These are phyloP conservation scores for Anethum foeniculum DNA, from an alignment of 140 eudicot genomes.

Conservation along the genomic window DNA sequence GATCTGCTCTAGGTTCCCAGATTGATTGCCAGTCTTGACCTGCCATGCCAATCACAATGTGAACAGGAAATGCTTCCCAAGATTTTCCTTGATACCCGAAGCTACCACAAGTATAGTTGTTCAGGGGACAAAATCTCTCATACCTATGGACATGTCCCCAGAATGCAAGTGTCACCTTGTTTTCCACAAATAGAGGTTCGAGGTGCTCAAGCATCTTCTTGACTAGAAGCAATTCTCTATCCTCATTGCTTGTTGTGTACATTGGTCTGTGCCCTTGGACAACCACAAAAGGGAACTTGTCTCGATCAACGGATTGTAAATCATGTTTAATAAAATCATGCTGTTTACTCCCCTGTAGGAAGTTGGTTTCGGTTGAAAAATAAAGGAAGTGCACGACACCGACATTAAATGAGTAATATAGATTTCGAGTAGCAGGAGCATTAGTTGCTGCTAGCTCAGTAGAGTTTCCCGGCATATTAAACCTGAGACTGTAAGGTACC, in stretches of 20 bases:
- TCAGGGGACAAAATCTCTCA: conserved; percentile 88
- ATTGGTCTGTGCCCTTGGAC: conserved; percentile 99
- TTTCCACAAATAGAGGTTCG: conserved; percentile 75
- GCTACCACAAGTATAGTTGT: conserved; percentile 68
- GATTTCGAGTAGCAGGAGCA: conserved; percentile 78
- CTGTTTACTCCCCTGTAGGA: conserved; percentile 70
- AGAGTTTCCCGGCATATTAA: conserved; percentile 95
- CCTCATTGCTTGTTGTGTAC: conserved; percentile 85
- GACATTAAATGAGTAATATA: conserved; percentile 66
- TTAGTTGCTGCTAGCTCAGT: conserved; percentile 58
- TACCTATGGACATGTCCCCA: conserved; percentile 99
- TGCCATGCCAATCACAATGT: conserved; percentile 92
- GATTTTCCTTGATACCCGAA: conserved; percentile 29
- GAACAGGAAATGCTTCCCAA: conserved; percentile 55
- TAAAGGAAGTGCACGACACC: conserved; percentile 86
- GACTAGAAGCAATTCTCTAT: conserved; percentile 49
- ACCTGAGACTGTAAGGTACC: conserved; percentile 81
- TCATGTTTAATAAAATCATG: conserved; percentile 69
- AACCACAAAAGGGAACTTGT: conserved; percentile 79
- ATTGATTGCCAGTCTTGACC: conserved; percentile 91
- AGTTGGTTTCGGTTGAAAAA: conserved; percentile 82
- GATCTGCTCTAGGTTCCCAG: conserved; percentile 76
- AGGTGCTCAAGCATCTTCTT: conserved; percentile 62
- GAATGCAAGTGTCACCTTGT: conserved; percentile 72
- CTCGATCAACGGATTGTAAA: conserved; percentile 73